These are phyloP conservation scores for Candida maltosa DNA, from an alignment of 805 yeast genomes.

Conservation along the genomic window DNA sequence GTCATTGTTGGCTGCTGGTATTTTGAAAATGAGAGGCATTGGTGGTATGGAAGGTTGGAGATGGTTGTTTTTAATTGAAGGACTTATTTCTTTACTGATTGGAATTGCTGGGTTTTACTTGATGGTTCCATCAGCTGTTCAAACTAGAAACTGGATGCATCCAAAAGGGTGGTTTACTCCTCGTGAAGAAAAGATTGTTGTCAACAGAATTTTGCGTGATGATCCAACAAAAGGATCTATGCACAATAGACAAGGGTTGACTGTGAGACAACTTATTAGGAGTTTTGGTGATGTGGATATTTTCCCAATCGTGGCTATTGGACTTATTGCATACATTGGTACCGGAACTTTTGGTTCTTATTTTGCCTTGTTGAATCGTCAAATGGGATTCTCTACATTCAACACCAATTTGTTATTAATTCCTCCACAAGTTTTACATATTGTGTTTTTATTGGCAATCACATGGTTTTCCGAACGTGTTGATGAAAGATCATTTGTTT, in stretches of 20 bases:
- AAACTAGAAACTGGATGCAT: conserved; percentile 45
- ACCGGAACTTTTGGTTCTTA: conserved; percentile 12
- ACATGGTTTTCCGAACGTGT: conserved; percentile 35
- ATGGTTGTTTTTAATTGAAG: conserved; percentile 65
- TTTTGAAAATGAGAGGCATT: conserved; percentile 47
- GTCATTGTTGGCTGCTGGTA: conserved; percentile 46
- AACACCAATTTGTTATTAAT: conserved; percentile 19
- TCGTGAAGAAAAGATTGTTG: conserved; percentile 54
- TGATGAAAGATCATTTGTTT: conserved; percentile 17
- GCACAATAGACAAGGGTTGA: conserved; percentile 51
- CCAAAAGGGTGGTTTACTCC: conserved; percentile 48
- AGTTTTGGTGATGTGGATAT: conserved; percentile 48
- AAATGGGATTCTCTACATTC: conserved; percentile 20
- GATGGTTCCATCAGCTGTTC: conserved; percentile 54
- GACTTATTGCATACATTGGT: conserved; percentile 31
- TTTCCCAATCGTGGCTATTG: conserved; percentile 27
- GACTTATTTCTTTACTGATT: conserved; percentile 48
- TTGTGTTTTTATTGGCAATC: conserved; percentile 29
- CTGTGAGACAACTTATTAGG: conserved; percentile 34
- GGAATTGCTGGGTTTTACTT: conserved; percentile 42
- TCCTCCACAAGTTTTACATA: conserved; percentile 25
- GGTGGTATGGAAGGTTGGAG: conserved; percentile 55
- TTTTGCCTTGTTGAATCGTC: conserved; percentile 10
- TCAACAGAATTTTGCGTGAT: conserved; percentile 56
- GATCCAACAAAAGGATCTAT: conserved; percentile 62